phyloP scores from a whole-genome alignment of 345 rosid species.

The Triadica sebifera region DNA sequence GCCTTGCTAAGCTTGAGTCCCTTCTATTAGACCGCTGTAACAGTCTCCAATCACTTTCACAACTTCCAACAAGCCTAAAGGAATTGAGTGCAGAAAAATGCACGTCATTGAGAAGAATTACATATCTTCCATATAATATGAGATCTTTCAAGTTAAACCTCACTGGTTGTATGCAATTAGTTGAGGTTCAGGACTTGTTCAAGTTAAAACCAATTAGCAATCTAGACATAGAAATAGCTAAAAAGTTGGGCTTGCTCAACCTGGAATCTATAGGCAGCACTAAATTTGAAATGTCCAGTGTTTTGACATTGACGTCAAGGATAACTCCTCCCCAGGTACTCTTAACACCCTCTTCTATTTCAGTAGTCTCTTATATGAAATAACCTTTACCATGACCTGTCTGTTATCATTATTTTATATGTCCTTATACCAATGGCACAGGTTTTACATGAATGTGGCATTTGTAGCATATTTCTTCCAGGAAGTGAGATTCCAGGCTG shows the following conservation, averaged over 20 bases:
- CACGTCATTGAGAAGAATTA: not conserved
- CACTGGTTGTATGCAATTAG: not conserved
- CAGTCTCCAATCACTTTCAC: conserved; percentile 10
- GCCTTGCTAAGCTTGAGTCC: conserved; percentile 12
- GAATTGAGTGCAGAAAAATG: not conserved
- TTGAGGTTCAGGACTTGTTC: conserved; percentile 13
- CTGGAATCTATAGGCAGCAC: not conserved
- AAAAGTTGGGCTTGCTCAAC: not conserved
- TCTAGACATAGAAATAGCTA: not conserved
- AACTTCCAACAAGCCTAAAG: conserved; percentile 17
- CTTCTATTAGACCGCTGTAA: conserved; percentile 12
- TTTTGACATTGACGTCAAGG: not conserved
- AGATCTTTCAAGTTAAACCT: not conserved
- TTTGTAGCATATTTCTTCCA: conserved; percentile 15
- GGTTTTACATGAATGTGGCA: conserved; percentile 23
- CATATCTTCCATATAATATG: conserved; percentile 7
- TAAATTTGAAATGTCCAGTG: conserved; percentile 6
- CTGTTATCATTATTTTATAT: not conserved
- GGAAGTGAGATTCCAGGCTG: conserved; percentile 24
- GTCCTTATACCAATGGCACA: not conserved
- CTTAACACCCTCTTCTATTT: not conserved
- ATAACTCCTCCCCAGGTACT: conserved; percentile 17
- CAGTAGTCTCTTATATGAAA: too few species aligned
- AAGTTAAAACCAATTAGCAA: conserved; percentile 10
- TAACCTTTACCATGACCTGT: not conserved